Evolutionary conservation across 768 basidiomycete genomes (phyloP), one percentile per base, ranked within the genome.

Genomic region (Trametes coccinea): DNA sequence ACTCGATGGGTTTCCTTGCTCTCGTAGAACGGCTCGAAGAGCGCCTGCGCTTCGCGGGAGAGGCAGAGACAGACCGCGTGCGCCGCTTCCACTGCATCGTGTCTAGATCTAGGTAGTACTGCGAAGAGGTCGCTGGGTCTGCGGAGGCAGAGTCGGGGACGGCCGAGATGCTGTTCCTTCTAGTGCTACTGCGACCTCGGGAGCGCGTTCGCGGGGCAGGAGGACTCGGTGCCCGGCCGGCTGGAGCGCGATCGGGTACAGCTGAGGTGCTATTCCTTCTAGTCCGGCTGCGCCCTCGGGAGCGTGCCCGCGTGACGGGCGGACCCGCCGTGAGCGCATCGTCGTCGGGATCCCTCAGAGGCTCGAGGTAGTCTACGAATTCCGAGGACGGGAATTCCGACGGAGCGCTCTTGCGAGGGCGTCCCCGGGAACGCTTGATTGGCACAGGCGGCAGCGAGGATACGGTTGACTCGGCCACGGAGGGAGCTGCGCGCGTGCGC

Each of bases 81-180:
- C 62, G 62, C 5, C 40, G 62, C 33, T 37, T 48, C 62, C 62
- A 63, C 31, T 49, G 40, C 52, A 63, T 31, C 10, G 62, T 63
- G 40, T 33, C 40, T 27, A 59, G 39, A 43, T 63, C 62, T 5
- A 63, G 57, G 27, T 63, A 63, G 53, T 47, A 62, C 10, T 56
- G 14, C 6, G 49, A 22, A 17, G 61, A 31, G 1, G 49, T 7
- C 4, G 37, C 37, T 7, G 41, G 17, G 5, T 43, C 31, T 5
- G 55, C 49, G 5, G 0, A 34, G 29, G 49, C 6, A n/a, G 34
- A n/a, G n/a, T 22, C 17, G 14, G 47, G 39, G 10, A 49, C 37
- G 1, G 56, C 48, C 10, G 56, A 41, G 29, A 33, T 34, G 48
- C 47, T 61, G 60, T 22, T 22, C 22, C 22, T 22, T 1, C 22